Conservation (phyloP, 805 yeast genomes). For the Yamadazyma ubonensis region DNA sequence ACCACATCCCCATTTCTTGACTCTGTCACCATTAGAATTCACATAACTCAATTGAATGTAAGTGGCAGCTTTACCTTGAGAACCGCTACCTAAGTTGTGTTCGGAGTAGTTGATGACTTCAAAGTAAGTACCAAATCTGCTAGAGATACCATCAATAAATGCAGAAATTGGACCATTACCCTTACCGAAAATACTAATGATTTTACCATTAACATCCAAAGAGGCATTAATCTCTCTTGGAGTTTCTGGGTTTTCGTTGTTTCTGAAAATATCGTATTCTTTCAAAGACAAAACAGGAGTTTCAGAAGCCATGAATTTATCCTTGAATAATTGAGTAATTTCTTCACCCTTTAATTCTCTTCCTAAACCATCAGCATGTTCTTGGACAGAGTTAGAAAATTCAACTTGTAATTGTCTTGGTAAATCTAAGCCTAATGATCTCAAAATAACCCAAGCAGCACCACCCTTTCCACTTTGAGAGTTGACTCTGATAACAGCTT, state of each 20-base stretch:
- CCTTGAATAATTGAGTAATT: conserved; percentile 55
- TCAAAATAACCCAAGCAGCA: conserved; percentile 77
- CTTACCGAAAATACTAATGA: conserved; percentile 45
- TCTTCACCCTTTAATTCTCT: conserved; percentile 70
- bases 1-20: conserved; percentile 44
- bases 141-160: conserved; percentile 61
- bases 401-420: conserved; percentile 71
- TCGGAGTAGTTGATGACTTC: conserved; percentile 69
- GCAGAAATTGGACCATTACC: conserved; percentile 84
- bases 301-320: conserved; percentile 48
- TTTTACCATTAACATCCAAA: conserved; percentile 15
- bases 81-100: conserved; percentile 71
- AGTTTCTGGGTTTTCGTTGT: conserved; percentile 23
- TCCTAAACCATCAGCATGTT: conserved; percentile 61
- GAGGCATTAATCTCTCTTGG: conserved; percentile 51
- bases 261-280: conserved; percentile 48
- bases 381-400: conserved; percentile 65
- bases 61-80: conserved; percentile 72
- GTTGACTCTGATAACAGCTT: conserved; percentile 79
- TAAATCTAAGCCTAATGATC: conserved; percentile 68
- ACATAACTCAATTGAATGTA: conserved; percentile 55
- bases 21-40: conserved; percentile 36
- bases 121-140: conserved; percentile 49
- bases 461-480: conserved; percentile 90
- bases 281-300: conserved; percentile 30